Percentiles rank a stretch among this genome's conserved stretches.
Conservation (phyloP, 495 filamentous ascomycete genomes). For the Parachaetomium inaequale region DNA sequence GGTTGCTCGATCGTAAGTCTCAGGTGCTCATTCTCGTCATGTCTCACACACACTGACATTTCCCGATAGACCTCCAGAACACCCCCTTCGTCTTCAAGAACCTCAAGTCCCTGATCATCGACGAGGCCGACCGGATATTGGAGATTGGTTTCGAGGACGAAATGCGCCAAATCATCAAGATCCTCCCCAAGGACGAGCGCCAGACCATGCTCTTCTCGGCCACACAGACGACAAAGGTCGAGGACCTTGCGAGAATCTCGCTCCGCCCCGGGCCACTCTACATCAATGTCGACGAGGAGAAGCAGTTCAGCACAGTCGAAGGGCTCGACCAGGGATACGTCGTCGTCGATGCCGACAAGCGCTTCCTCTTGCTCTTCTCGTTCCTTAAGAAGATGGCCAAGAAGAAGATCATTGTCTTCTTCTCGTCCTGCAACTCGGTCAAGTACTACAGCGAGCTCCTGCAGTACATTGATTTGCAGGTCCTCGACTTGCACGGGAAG, state of each 20-base stretch:
- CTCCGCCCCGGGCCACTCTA: conserved; percentile 88
- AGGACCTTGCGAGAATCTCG: conserved; percentile 92
- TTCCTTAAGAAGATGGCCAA: conserved; percentile 85
- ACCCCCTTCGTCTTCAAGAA: conserved; percentile 95
- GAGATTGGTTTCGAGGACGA: conserved; percentile 99
- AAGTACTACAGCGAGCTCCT: conserved; percentile 92
- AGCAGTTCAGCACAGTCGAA: conserved; percentile 65
- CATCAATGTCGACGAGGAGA: conserved; percentile 76
- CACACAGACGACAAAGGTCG: conserved; percentile 97
- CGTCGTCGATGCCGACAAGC: conserved; percentile 85
- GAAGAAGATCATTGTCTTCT: conserved; percentile 98
- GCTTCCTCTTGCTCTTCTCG: conserved; percentile 91
- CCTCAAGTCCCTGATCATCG: conserved; percentile 71
- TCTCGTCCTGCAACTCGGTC: conserved; percentile 88
- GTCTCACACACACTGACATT: conserved; percentile 1
- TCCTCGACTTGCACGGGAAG: conserved; percentile 85
- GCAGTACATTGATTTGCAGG: conserved; percentile 93
- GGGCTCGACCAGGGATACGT: conserved; percentile 95
- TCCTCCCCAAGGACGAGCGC: conserved; percentile 80
- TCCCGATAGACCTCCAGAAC: conserved; percentile 66
- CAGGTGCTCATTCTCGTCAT: neutral
- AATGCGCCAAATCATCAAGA: conserved; percentile 95
- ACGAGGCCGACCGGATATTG: conserved; percentile 90
- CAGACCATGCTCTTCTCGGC: conserved; percentile 98
- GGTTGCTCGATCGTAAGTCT: conserved; percentile 69